phyloP scores from a whole-genome alignment of 352 stramenopile genomes.

The Globisporangium takayamanum region DNA sequence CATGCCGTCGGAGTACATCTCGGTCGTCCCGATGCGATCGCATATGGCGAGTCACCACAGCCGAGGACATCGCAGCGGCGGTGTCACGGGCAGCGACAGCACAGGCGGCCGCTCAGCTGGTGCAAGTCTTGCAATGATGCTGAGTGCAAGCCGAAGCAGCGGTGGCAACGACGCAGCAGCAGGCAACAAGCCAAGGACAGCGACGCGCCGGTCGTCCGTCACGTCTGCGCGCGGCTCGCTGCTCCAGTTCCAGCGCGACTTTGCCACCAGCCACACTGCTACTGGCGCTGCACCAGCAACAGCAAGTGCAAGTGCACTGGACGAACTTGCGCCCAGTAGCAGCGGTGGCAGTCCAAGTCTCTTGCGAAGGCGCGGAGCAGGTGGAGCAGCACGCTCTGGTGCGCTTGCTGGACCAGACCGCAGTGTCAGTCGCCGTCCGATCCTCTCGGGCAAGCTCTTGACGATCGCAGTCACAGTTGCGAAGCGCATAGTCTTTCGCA shows the following conservation, averaged over 20 bases:
- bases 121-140: not conserved
- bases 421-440: not conserved
- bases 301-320: no score
- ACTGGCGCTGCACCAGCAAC: not conserved
- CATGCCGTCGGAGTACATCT: constrained; percentile 66
- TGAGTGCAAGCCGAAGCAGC: not conserved
- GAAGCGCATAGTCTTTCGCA: constrained; percentile 37
- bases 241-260: constrained; percentile 12
- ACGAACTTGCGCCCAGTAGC: not conserved
- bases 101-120: not conserved
- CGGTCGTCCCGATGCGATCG: constrained; percentile 36
- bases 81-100: not conserved
- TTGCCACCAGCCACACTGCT: not conserved
- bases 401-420: not conserved
- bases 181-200: not conserved
- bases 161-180: not conserved
- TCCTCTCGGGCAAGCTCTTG: constrained; percentile 17
- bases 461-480: constrained; percentile 20
- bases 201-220: not conserved
- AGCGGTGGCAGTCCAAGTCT: not conserved
- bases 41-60: constrained; percentile 5
- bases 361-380: not conserved
- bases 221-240: constrained; percentile 8
- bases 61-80: not conserved
- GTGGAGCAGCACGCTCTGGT: not conserved